Evolutionary conservation across 2,329 filamentous ascomycete genomes (phyloP), one percentile per base, ranked within the genome.

Genomic region (Cadophora sp.): DNA sequence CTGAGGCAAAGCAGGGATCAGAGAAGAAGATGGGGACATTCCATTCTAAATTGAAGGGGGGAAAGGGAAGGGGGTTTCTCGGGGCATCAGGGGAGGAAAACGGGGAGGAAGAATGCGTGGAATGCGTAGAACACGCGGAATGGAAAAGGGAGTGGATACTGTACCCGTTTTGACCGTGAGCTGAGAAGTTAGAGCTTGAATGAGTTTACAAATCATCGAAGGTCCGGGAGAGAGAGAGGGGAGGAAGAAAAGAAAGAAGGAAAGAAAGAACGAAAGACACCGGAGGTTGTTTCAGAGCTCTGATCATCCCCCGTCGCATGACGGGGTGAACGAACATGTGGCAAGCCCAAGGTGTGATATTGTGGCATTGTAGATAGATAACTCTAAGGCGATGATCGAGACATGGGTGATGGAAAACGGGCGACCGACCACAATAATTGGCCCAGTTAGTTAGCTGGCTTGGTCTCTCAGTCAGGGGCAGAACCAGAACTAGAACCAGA

Each of bases 1-100:
- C 59, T 22, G 22, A 24, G 41, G 47, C 61, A 69, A 24, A 36
- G 47, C 61, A 69, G 53, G 66, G 68, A 61, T 68, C 14, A 47
- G 33, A 69, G 67, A 66, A 69, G n/a, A 45, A 41, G 48, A 48
- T 55, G 48, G 51, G 69, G 66, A 66, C 62, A 61, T 70, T 71
- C 67, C 43, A 68, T 30, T 30, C 6, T 6, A 3, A 30, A 30
- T 4, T 30, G 27, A 30, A 30, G 27, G 27, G 27, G 27, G 27
- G 27, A 4, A 30, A 30, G 27, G 27, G 6, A 30, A 30, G 27
- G 27, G 27, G 11, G 36, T 39, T 39, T 39, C 27, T 30, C 27
- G 27, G 27, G 27, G 27, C 4, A 6, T 30, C n/a, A n/a, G n/a
- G 27, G 27, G 27, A 30, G 3, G 27, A 30, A 30, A 6, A 30